Conservation (phyloP, 2,329 filamentous ascomycete species). For the Penicillium sp. region DNA sequence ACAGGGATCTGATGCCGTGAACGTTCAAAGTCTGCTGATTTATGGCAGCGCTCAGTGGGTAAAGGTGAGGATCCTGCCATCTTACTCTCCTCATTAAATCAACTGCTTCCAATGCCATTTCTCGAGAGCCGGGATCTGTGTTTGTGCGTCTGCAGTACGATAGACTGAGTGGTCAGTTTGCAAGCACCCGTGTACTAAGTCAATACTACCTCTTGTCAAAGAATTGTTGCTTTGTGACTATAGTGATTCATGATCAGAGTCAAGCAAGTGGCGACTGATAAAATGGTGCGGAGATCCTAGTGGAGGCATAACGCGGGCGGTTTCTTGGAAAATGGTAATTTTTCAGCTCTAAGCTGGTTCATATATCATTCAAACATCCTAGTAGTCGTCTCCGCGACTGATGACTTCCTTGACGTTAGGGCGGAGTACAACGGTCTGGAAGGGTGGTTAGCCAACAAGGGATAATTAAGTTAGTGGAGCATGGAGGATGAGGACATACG, state of each 20-base stretch:
- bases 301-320: background rate
- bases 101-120: background rate
- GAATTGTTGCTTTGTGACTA: too few species aligned
- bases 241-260: too few species aligned
- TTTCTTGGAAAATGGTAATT: background rate
- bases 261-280: too few species aligned
- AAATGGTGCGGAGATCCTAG: background rate
- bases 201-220: too few species aligned
- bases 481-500: constrained; percentile 52
- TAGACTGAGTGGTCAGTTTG: too few species aligned
- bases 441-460: background rate
- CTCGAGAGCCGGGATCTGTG: background rate
- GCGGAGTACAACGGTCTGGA: constrained; percentile 72
- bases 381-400: constrained; percentile 84
- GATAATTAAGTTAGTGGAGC: constrained; percentile 1
- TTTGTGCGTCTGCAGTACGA: too few species aligned
- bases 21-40: constrained; percentile 58
- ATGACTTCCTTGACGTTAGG: constrained; percentile 86
- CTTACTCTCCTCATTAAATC: background rate
- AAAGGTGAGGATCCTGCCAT: background rate
- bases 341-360: background rate
- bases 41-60: constrained; percentile 42
- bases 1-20: constrained; percentile 54
- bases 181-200: too few species aligned
- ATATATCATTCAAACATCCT: constrained; percentile 29